phyloP scores from a whole-genome alignment of 2,329 filamentous ascomycete species.

The Trichoderma endophyticum region DNA sequence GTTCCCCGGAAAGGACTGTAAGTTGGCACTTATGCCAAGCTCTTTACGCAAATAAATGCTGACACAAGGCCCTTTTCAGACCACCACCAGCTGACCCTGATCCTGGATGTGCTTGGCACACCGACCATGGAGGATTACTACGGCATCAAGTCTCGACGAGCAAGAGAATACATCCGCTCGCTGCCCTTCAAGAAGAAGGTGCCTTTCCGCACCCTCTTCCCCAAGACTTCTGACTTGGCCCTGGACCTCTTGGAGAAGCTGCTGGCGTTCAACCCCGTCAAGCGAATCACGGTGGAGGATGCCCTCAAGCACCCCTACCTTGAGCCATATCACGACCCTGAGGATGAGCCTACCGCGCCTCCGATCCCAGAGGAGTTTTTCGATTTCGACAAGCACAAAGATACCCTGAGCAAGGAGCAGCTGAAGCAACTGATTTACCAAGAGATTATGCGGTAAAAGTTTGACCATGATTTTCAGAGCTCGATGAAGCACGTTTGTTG shows the following conservation, averaged over 20 bases:
- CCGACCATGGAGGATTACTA: constrained; percentile 99
- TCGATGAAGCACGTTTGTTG: background rate
- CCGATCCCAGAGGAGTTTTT: constrained; percentile 99
- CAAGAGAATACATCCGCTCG: constrained; percentile 95
- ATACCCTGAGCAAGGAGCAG: constrained; percentile 96
- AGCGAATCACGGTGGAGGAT: constrained; percentile 97
- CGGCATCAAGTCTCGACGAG: constrained; percentile 96
- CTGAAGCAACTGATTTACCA: constrained; percentile 96
- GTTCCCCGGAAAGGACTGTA: constrained; percentile 98
- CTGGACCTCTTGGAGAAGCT: constrained; percentile 93
- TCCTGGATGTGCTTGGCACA: constrained; percentile 93
- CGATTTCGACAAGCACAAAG: constrained; percentile 99
- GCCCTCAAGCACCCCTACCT: constrained; percentile 96
- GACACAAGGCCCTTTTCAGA: constrained; percentile 49
- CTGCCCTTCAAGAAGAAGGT: constrained; percentile 99
- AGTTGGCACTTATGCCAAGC: constrained; percentile 36
- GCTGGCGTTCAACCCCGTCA: constrained; percentile 95
- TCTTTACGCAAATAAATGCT: background rate
- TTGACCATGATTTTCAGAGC: background rate
- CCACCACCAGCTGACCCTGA: constrained; percentile 95
- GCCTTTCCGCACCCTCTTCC: constrained; percentile 93
- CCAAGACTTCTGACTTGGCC: constrained; percentile 96
- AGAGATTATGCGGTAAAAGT: constrained; percentile 72
- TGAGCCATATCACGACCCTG: constrained; percentile 97
- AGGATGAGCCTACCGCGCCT: constrained; percentile 94